Evolutionary conservation across 768 basidiomycete species (phyloP).

Genomic region (Lactifluus echinatus): DNA sequence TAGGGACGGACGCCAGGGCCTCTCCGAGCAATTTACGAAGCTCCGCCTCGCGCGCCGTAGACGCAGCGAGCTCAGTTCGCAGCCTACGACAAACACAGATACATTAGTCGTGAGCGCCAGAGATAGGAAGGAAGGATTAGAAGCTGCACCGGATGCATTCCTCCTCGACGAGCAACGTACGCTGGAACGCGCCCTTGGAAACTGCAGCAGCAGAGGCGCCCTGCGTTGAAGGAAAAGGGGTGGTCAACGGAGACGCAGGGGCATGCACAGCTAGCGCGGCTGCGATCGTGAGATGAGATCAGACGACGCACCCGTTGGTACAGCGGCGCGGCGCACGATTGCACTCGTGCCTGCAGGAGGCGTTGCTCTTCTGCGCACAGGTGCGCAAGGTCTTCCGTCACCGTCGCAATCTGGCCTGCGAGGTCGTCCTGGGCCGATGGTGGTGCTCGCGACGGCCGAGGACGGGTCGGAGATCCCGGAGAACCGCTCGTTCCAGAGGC

Average conservation of each 20-base stretch:
- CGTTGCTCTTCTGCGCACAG: slow-evolving; percentile 9
- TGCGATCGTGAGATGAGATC: background rate
- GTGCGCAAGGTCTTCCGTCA: slow-evolving; percentile 2
- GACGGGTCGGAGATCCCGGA: background rate
- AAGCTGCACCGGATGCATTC: slow-evolving; percentile 19
- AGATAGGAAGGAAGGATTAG: background rate
- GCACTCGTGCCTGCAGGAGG: background rate
- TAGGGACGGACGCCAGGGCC: background rate
- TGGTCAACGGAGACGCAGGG: too few relatives aligned
- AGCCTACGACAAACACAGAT: background rate
- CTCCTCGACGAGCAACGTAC: slow-evolving; percentile 16
- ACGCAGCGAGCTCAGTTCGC: slow-evolving; percentile 17
- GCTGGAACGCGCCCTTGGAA: slow-evolving; percentile 1
- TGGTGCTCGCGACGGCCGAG: background rate
- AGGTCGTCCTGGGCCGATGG: background rate
- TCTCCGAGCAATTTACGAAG: slow-evolving; percentile 8
- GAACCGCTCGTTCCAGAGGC: background rate
- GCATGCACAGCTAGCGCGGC: too few relatives aligned
- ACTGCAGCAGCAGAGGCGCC: background rate
- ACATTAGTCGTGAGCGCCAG: background rate
- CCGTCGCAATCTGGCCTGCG: slow-evolving; percentile 6
- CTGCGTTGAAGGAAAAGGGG: background rate
- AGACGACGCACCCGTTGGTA: background rate
- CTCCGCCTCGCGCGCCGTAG: slow-evolving; percentile 7
- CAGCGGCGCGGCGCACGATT: background rate